A percentile compares a stretch with the other conserved stretches of the same genome.
Conservation (phyloP, 139 green algal genomes). For the Chlorella sp. region DNA sequence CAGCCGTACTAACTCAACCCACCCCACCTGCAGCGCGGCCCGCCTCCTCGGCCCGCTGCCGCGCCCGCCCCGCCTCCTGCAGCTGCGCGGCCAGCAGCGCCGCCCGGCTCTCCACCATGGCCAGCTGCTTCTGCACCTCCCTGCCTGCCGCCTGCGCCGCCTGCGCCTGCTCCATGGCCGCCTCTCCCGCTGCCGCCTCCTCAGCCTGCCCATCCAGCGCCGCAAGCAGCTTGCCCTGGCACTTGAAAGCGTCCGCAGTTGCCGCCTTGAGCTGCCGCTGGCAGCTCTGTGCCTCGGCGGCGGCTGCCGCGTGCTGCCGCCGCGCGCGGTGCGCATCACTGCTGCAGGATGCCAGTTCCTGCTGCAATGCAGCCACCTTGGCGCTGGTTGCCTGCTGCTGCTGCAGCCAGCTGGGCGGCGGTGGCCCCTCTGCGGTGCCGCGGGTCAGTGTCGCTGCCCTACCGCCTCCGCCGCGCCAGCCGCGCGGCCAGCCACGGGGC, state of each 20-base stretch:
- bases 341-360: not conserved
- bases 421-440: too few relatives aligned
- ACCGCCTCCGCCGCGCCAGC: too few relatives aligned
- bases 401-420: not conserved
- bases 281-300: not conserved
- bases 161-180: not conserved
- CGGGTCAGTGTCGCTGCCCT: too few relatives aligned
- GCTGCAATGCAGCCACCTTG: not conserved
- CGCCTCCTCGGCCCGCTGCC: not conserved
- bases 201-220: not conserved
- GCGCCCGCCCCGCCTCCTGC: not conserved
- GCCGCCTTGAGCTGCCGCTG: not conserved
- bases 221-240: too few relatives aligned
- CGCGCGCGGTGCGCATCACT: not conserved
- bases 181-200: not conserved
- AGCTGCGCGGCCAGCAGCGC: not conserved
- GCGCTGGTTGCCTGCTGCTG: not conserved
- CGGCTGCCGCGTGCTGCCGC: not conserved
- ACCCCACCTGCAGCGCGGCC: not conserved
- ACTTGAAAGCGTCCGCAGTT: not conserved
- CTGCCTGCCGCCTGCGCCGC: not conserved
- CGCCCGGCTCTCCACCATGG: not conserved
- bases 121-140: not conserved
- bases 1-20: too few relatives aligned
- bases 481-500: too few relatives aligned